phyloP scores from a whole-genome alignment of 2,329 filamentous ascomycete genomes.

The Pseudocercospora musae region DNA sequence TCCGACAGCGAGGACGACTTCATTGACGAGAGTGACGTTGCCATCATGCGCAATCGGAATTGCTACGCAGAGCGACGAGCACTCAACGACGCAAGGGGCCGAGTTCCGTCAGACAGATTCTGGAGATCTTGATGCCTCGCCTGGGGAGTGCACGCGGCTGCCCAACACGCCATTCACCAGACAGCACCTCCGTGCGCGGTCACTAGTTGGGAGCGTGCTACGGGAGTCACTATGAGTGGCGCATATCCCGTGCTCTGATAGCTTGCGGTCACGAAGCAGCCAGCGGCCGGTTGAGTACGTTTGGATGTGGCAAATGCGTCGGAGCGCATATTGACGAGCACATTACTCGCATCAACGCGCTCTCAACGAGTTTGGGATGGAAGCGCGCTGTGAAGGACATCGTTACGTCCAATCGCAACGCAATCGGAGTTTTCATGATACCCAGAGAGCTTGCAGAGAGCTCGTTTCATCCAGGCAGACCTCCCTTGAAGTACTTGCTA shows the following conservation, averaged over 20 bases:
- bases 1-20: conserved; percentile 23
- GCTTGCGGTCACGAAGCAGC: background rate
- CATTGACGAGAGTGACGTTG: background rate
- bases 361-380: background rate
- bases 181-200: background rate
- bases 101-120: background rate
- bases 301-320: background rate
- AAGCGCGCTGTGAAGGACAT: background rate
- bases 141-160: conserved; percentile 1
- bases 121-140: background rate
- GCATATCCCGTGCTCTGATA: too few relatives aligned
- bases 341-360: conserved; percentile 1
- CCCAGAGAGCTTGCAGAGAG: background rate
- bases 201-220: background rate
- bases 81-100: conserved; percentile 3
- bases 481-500: conserved; percentile 66
- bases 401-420: background rate
- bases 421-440: background rate
- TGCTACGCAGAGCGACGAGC: conserved; percentile 19
- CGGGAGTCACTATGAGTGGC: background rate
- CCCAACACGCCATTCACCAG: background rate
- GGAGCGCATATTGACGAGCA: background rate
- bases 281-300: background rate
- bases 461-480: conserved; percentile 9
- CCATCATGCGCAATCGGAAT: conserved; percentile 6